Base-by-base conservation (phyloP, 306 rosid genomes). In the Carpinus viminea region DNA sequence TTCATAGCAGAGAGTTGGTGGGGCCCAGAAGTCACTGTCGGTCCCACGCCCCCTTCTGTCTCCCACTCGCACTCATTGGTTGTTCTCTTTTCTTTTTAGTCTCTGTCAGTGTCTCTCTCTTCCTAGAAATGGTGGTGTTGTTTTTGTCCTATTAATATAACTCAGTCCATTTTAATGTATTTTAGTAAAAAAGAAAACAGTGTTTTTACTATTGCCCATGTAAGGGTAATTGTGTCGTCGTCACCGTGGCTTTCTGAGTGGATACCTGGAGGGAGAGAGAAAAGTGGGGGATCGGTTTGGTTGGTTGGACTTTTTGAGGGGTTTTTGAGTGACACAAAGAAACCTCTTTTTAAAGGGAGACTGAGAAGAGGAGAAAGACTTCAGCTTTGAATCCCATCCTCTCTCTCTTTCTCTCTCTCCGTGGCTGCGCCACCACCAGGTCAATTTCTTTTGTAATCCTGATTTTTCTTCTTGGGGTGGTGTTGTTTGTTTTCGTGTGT, bases 231-330 rank as follows among this genome's bases (percentile, higher is more conserved):
- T 53, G 59, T 53, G 59, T 64, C 55, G 62, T 31, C 55, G 80
- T 66, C 80, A 47, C 80, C 74, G 78, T 79, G 72, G 65, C 38
- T 73, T 73, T 43, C 43, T 70, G 70, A 24, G 28, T 71, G 51
- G 56, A 8, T 21, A 11, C 61, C 34, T 12, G 51, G 18, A 12
- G 70, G 13, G 65, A 21, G 61, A 65, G 77, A 72, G 74, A 79
- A 70, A 78, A 57, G 51, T 43, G 60, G 57, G 68, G 75, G 79
- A 55, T 74, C 71, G 48, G 70, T 74, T 54, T 64, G 79, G 69
- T 54, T 80, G 68, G 76, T 60, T 72, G 52, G 76, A 78, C 72
- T 47, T 70, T 78, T 59, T 61, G 52, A 8, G 57, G 70, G 57
- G 64, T 57, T n/a, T 64, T 45, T 28, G 15, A 71, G 81, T 69